These are phyloP conservation scores for Fusarium sororula DNA, from an alignment of 2,329 filamentous ascomycete genomes.

Conservation along the genomic window DNA sequence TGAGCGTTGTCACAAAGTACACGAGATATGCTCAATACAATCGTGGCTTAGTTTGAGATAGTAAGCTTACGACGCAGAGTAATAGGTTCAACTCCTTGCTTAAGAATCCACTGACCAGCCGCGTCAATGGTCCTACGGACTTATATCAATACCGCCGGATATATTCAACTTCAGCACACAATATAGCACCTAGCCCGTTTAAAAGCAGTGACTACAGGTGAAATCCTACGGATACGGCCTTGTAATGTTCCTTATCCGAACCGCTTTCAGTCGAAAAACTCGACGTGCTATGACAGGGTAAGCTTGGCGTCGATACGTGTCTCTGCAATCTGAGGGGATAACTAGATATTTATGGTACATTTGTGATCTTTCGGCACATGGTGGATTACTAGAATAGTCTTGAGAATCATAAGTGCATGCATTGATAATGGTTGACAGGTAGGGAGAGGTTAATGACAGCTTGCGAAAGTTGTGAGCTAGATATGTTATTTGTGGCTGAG, in stretches of 20 bases:
- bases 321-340: fast-evolving
- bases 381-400: fast-evolving
- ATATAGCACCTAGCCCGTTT: fast-evolving
- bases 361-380: fast-evolving
- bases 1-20: not conserved
- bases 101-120: fast-evolving
- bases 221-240: not conserved
- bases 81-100: not conserved
- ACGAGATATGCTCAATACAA: fast-evolving
- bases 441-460: fast-evolving
- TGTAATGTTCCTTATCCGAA: not conserved
- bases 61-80: not conserved
- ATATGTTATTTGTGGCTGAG: no score
- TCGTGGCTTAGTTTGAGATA: not conserved
- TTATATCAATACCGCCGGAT: not conserved
- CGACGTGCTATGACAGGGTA: fast-evolving
- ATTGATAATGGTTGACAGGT: not conserved
- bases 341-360: fast-evolving
- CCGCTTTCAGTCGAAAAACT: fast-evolving
- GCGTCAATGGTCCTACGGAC: not conserved
- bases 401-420: not conserved
- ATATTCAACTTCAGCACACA: fast-evolving
- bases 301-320: fast-evolving
- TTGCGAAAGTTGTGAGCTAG: no score
- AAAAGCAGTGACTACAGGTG: fast-evolving